These are phyloP conservation scores for Lasiodiplodia gonubiensis DNA, from an alignment of 2,329 filamentous ascomycete genomes.

Conservation along the genomic window DNA sequence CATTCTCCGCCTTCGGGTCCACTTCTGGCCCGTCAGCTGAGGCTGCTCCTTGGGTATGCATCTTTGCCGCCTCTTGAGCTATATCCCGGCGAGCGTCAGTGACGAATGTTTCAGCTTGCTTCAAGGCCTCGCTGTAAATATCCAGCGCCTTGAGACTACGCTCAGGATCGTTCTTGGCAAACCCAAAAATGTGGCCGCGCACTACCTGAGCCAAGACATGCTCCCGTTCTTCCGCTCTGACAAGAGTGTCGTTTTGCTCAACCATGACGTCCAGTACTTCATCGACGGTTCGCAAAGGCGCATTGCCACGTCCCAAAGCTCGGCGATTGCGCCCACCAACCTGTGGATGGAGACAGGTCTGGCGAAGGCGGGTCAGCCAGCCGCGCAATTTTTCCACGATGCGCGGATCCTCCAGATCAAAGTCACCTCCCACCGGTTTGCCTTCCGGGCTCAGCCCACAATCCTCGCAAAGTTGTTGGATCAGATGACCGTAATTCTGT, in stretches of 20 bases:
- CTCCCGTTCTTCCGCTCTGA: constrained; percentile 72
- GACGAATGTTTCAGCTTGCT: constrained; percentile 57
- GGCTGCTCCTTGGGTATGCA: constrained; percentile 39
- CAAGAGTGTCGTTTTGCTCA: constrained; percentile 73
- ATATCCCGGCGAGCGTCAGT: constrained; percentile 69
- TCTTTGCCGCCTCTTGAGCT: constrained; percentile 54
- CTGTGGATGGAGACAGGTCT: constrained; percentile 85
- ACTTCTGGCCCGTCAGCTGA: constrained; percentile 34
- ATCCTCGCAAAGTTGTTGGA: constrained; percentile 74
- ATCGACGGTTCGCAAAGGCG: constrained; percentile 77
- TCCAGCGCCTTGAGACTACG: constrained; percentile 68
- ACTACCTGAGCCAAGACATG: constrained; percentile 68
- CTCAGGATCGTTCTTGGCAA: constrained; percentile 62
- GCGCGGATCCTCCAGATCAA: constrained; percentile 65
- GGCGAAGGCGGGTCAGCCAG: constrained; percentile 78
- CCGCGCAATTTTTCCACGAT: constrained; percentile 71
- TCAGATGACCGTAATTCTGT: constrained; percentile 80
- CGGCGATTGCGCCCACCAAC: constrained; percentile 71
- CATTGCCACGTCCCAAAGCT: constrained; percentile 64
- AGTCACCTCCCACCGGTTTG: constrained; percentile 64
- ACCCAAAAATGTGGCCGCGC: constrained; percentile 79
- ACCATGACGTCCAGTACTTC: constrained; percentile 93
- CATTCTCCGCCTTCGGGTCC: constrained; percentile 26
- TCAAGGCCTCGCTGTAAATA: constrained; percentile 66
- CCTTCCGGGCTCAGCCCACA: constrained; percentile 71